Evolutionary conservation across 2,329 filamentous ascomycete genomes (phyloP).

Genomic region (Fusarium poae): DNA sequence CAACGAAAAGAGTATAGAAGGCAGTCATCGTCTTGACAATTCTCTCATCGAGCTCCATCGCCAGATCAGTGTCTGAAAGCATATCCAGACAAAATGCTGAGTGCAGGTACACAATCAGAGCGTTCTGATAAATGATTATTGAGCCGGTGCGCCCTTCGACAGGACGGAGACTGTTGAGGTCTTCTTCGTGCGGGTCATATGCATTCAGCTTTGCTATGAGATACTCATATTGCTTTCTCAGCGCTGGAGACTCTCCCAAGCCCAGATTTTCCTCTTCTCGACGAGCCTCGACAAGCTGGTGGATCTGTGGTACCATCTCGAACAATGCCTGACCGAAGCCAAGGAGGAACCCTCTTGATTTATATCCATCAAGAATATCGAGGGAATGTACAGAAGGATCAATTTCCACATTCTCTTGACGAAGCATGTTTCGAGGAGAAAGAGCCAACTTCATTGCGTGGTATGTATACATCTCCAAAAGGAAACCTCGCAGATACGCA

Average conservation of each 20-base stretch:
- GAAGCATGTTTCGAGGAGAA: neutral
- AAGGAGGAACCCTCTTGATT: neutral
- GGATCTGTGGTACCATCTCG: conserved; percentile 10
- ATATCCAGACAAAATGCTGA: neutral
- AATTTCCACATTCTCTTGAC: neutral
- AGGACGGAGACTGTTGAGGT: neutral
- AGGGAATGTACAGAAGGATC: conserved; percentile 1
- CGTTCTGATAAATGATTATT: conserved; percentile 2
- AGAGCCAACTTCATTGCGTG: conserved; percentile 9
- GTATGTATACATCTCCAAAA: conserved; percentile 13
- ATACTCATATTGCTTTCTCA: neutral
- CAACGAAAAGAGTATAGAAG: neutral
- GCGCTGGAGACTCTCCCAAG: rapidly evolving
- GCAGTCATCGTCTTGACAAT: neutral
- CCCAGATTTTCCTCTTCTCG: neutral
- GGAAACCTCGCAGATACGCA: neutral
- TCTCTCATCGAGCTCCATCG: neutral
- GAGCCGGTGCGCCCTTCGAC: neutral
- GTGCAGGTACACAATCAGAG: conserved; percentile 5
- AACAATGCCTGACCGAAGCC: conserved; percentile 4
- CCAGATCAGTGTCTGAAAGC: neutral
- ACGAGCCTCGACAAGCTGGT: conserved; percentile 5
- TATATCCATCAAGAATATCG: neutral
- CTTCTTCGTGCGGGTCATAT: neutral
- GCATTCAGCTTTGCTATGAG: neutral